Evolutionary conservation across 768 basidiomycete genomes (phyloP), one percentile per base, ranked within the genome.

Genomic region (Flagelloscypha sp.): DNA sequence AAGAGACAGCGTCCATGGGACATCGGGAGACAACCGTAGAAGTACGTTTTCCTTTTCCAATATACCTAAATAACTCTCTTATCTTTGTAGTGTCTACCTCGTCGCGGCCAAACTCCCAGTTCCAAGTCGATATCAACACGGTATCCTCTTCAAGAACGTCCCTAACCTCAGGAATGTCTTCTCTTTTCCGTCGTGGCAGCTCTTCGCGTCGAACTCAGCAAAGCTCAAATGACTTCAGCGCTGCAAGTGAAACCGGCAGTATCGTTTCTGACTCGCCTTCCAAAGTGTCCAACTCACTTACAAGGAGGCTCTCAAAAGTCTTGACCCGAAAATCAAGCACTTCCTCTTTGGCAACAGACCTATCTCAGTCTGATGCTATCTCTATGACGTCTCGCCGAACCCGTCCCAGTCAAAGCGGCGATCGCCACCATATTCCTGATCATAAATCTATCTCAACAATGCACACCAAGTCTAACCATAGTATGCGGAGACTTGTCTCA

Each of bases 71-170:
- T 29, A 7, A 20, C 38, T 23, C 22, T n/a, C 6, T 23, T 8
- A n/a, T 35, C 16, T 24, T 22, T 7, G 18, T 35, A 29, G 28
- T 31, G 7, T 38, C 29, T 16, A 34, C 40, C n/a, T 37, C 35
- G 16, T 37, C 36, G 5, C 44, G 33, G 24, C 30, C 37, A 44
- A 66, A 43, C 35, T 48, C 47, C 24, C 55, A 50, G 19, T 62
- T 61, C 33, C 48, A 43, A 35, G 34, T 49, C 45, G 49, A 65
- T 45, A 41, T 43, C 47, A 24, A 56, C 59, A n/a, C 61, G 70
- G 27, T 63, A 75, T 8, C 58, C 71, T 10, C 79, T 36, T 76
- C 77, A 15, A 71, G 61, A 47, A 52, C 59, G 25, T 79, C 77
- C 1, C 59, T 70, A 18, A 59, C 66, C 24, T 74, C 75, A 27